Evolutionary conservation across 495 filamentous ascomycete species (phyloP), one percentile per base, ranked within the genome.

Genomic region (Trichodelitschia bisporula): DNA sequence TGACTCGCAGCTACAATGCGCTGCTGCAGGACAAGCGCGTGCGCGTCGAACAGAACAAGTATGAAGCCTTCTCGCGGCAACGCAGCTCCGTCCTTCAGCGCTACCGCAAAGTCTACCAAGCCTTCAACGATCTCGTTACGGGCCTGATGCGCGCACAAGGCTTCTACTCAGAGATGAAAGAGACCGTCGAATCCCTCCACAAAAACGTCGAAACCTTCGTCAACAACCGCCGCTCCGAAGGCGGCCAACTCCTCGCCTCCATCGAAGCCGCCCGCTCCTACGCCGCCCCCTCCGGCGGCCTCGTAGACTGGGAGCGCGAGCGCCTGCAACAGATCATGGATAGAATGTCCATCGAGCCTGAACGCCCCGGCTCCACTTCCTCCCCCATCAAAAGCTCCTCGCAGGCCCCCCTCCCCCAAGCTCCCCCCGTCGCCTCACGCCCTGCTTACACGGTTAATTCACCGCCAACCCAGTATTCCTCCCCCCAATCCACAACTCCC

Each of bases 131-230:
- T 33, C 64, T 97, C n/a, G 65, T 74, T 31, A 72, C 75, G 1
- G 86, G 86, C 15, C 56, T 93, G 4, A 59, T 69, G 37, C 72
- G 82, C 37, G 86, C 86, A 9, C 78, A 78, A 44, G 72, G 66
- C 18, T 97, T 92, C 62, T 97, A 97, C 47, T 64, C 62, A 4
- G 86, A 95, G 46, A 97, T 95, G 80, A 72, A 65, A 40, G 79
- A 95, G 30, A 93, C 82, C 1, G 82, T 89, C 2, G 78, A 92
- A 26, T 90, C 76, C 42, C 56, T 95, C n/a, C 69, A 77, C 35
- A 84, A 92, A 58, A 97, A 97, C 42, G 84, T 95, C 9, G 83
- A 93, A 40, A 76, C 73, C 2, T 97, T 95, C 46, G 84, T 97
- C 34, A 84, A 74, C 56, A 97, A 95, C 43, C 66, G 86, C 19